These are phyloP conservation scores for Persicaria tinctoria DNA, from an alignment of 148 eudicot genomes.

Conservation along the genomic window DNA sequence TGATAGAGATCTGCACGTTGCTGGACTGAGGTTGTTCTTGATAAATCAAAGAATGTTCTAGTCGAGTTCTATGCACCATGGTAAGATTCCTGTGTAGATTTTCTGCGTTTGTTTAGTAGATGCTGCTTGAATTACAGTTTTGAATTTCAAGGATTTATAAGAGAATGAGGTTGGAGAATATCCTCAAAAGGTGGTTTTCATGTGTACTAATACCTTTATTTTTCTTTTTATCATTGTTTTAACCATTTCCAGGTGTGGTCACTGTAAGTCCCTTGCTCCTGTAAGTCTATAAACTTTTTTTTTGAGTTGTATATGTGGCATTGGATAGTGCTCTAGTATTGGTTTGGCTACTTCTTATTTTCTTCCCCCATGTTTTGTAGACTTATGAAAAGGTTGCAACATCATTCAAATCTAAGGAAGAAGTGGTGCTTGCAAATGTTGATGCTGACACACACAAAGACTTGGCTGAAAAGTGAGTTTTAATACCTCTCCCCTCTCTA, in stretches of 20 bases:
- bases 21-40: conserved; percentile 75
- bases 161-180: background rate
- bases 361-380: conserved; percentile 26
- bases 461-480: conserved; percentile 71
- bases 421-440: conserved; percentile 83
- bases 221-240: background rate
- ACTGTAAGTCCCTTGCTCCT: conserved; percentile 95
- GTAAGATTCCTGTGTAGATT: conserved; percentile 27
- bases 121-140: background rate
- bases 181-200: background rate
- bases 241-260: conserved; percentile 78
- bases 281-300: conserved; percentile 41
- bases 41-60: conserved; percentile 71
- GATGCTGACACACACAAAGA: conserved; percentile 89
- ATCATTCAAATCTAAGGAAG: conserved; percentile 68
- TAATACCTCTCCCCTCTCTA: background rate
- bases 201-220: background rate
- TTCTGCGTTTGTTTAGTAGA: background rate
- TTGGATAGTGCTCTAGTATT: background rate
- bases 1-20: no score
- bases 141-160: background rate
- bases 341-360: background rate
- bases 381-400: conserved; percentile 84
- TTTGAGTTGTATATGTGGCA: conserved; percentile 1
- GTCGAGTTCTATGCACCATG: conserved; percentile 98